Evolutionary conservation across 1,139 yeast species (phyloP).

Genomic region (Suhomyces chickasaworum): DNA sequence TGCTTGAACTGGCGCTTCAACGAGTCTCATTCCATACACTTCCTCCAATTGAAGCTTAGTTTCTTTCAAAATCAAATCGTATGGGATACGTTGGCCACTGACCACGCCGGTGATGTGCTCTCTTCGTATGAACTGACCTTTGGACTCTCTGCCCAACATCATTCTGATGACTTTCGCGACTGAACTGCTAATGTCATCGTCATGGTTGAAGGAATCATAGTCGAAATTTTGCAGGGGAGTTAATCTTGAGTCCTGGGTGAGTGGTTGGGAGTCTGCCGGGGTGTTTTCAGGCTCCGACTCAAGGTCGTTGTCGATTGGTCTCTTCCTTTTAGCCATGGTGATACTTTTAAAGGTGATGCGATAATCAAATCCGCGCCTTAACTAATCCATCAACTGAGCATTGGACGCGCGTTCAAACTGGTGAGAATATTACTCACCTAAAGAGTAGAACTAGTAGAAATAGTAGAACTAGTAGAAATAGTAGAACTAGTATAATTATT

Average conservation of each 20-base stretch:
- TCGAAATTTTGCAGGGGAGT: not conserved
- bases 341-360: not conserved
- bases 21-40: conserved; percentile 36
- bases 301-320: not conserved
- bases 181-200: conserved; percentile 13
- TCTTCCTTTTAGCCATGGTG: not conserved
- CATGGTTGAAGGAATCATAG: not conserved
- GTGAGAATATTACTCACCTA: too few species aligned
- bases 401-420: too few species aligned
- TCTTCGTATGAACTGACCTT: conserved; percentile 29
- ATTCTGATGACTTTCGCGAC: conserved; percentile 27
- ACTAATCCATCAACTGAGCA: too few species aligned
- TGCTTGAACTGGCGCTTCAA: conserved; percentile 18
- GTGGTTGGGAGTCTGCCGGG: not conserved
- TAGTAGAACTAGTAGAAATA: too few species aligned
- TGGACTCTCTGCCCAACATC: conserved; percentile 28
- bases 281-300: not conserved
- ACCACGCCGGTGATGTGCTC: conserved; percentile 28
- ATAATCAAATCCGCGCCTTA: too few species aligned
- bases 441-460: too few species aligned
- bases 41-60: conserved; percentile 25
- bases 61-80: conserved; percentile 21
- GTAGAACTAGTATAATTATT: too few species aligned
- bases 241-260: not conserved
- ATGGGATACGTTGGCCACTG: conserved; percentile 18